Evolutionary conservation across 2,329 filamentous ascomycete genomes (phyloP), one percentile per base, ranked within the genome.

Genomic region (Xylariaceae sp.): DNA sequence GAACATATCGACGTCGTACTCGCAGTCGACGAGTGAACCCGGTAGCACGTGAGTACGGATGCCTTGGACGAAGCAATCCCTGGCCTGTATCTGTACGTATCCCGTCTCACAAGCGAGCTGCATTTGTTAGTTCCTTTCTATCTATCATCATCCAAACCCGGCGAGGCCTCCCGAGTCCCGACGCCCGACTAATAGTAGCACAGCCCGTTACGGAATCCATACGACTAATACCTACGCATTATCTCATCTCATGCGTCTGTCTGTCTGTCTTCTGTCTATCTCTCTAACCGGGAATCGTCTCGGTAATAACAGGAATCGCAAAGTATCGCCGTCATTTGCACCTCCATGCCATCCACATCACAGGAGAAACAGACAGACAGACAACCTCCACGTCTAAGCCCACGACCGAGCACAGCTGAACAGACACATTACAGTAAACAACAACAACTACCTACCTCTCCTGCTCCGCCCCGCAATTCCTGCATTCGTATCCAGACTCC

Each of bases 391-490:
- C 4, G 23, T 30, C 23, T 30, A 30, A 30, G 23, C 23, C 23
- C 23, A 30, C 23, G 23, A 30, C 23, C 23, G 23, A 30, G 23
- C 23, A 41, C 37, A 41, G 37, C 37, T 41, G 37, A 41, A 41
- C 37, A 10, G 5, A 9, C 9, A 9, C 37, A 13, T 8, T 41
- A 13, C 9, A 41, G 11, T 41, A 41, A 41, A 41, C 37, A 8
- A 39, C 37, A 7, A 13, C 37, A 41, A 58, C 61, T 56, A 18
- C 17, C 17, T 18, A 18, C 17, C n/a, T n/a, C n/a, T n/a, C n/a
- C 58, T 18, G 55, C 61, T 61, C 62, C 63, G 37, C 37, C 37
- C 37, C 37, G 52, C 50, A 62, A 62, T 57, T 41, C 37, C 11
- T 41, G 9, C 37, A 10, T 41, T 41, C 11, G 8, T 41, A 10